Base-by-base conservation (phyloP, 192 early-diverging fungal genomes). In the Allomyces arbusculus region DNA sequence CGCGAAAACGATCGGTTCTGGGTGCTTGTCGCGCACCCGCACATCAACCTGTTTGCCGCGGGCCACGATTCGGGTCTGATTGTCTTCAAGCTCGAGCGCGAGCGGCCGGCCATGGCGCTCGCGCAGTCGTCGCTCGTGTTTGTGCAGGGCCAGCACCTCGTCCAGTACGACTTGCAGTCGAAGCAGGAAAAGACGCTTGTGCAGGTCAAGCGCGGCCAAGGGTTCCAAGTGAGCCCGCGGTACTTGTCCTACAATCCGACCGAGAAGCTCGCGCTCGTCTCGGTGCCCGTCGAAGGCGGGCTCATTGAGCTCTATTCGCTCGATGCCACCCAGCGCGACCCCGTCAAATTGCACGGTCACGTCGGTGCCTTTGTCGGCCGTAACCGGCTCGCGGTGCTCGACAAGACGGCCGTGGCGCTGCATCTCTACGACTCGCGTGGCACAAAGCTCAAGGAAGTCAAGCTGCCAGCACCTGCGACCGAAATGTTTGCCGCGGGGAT, bases 71-170 rank as follows among this genome's bases (percentile, higher is more conserved):
- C 86, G 72, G 96, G 96, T 61, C 75, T 99, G 67, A 90, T 96
- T 71, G 96, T 99, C 16, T 99, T 97, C 76, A 99, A 99, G 73
- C 78, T 99, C 26, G 96, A 99, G 75, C 80, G 96, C 62, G 96
- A 99, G 75, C 85, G 96, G 63, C 94, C 94, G 0, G 93, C 96
- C 22, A 86, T 86, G 67, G 80, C 87, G 7, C 81, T 90, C 16
- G 82, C 94, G 72, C 88, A 92, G 44, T 86, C 87, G 70, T 79
- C 78, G 68, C 82, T 97, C 26, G 89, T 89, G 63, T 96, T 91
- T 69, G 81, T 95, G 64, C 89, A 89, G 76, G 91, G 89, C 73
- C 89, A 91, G 69, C 80, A 86, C 70, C 69, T 97, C 22, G 87
- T 88, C 28, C 71, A 85, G 66, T 85, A 90, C 73, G 90, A 99